Conservation (phyloP, 73 alveolate species). For the Loxodes magnus region DNA sequence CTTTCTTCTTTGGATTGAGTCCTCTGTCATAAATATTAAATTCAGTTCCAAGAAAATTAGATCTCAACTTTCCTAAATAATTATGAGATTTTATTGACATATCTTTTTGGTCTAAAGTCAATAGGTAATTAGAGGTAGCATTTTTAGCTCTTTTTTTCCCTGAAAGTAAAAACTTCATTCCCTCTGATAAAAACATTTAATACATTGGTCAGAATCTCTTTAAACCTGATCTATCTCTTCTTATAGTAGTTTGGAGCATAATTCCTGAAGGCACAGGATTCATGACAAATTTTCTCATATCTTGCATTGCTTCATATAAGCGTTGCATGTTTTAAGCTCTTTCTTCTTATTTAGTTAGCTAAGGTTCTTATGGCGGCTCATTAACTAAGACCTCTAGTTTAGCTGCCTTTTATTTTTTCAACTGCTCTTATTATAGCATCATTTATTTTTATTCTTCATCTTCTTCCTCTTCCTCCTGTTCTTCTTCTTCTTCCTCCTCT, state of each 20-base stretch:
- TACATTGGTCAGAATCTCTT: constrained; percentile 64
- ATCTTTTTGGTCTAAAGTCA: constrained; percentile 51
- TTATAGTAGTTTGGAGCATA: constrained; percentile 54
- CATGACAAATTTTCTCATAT: constrained; percentile 26
- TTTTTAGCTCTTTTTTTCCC: constrained; percentile 72
- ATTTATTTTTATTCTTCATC: no score
- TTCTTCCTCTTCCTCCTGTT: no score
- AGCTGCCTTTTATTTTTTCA: no score
- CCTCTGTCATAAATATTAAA: constrained; percentile 61
- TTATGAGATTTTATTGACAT: constrained; percentile 38
- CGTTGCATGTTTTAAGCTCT: no score
- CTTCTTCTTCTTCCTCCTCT: no score
- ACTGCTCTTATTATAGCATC: no score
- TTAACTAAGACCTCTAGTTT: no score
- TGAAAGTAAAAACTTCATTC: constrained; percentile 57
- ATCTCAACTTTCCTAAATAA: constrained; percentile 67
- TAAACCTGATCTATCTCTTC: constrained; percentile 63
- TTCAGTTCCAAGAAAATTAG: constrained; percentile 86
- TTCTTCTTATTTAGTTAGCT: no score
- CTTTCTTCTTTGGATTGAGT: constrained; percentile 58
- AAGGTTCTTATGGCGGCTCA: no score
- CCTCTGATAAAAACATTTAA: constrained; percentile 59
- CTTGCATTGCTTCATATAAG: constrained; percentile 25
- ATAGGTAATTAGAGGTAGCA: constrained; percentile 54
- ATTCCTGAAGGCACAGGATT: constrained; percentile 36